phyloP scores from a whole-genome alignment of 176 grass and related monocot genomes.

The Miscanthus lutarioriparius region DNA sequence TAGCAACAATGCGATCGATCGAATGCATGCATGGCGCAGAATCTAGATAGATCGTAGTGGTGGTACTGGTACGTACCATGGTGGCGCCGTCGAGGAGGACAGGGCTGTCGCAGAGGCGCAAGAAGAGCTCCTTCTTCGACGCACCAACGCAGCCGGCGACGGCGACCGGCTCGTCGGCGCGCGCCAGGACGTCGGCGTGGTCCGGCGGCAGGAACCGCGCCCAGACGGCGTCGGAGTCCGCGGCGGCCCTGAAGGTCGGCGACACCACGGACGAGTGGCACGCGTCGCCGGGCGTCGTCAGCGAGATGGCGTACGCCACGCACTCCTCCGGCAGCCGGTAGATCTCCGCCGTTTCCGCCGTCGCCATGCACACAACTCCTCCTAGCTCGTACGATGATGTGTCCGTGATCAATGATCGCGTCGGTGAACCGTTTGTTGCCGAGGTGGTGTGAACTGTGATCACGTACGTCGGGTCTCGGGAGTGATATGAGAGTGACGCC shows the following conservation, averaged over 20 bases:
- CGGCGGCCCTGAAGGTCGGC: slow-evolving; percentile 51
- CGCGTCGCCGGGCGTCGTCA: slow-evolving; percentile 64
- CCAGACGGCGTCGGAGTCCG: slow-evolving; percentile 78
- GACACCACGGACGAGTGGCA: slow-evolving; percentile 61
- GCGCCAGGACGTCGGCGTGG: slow-evolving; percentile 42
- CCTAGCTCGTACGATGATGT: background rate
- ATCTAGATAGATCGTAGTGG: background rate
- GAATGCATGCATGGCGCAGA: too few species aligned
- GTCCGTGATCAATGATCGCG: background rate
- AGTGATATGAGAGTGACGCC: background rate
- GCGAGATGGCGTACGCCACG: slow-evolving; percentile 67
- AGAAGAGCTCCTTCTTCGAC: slow-evolving; percentile 78
- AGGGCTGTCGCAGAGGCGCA: slow-evolving; percentile 51
- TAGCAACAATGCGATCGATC: background rate
- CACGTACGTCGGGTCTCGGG: background rate
- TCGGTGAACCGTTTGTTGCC: too few species aligned
- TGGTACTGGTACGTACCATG: slow-evolving; percentile 41
- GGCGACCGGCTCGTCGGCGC: slow-evolving; percentile 28
- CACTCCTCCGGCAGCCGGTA: slow-evolving; percentile 67
- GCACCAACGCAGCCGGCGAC: background rate
- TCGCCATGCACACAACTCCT: background rate
- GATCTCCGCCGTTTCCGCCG: slow-evolving; percentile 27
- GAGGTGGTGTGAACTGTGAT: too few species aligned
- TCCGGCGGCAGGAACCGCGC: slow-evolving; percentile 61
- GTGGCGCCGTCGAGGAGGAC: slow-evolving; percentile 72